A percentile compares a stretch with the other conserved stretches of the same genome.
phyloP scores from a whole-genome alignment of 2,329 filamentous ascomycete genomes.

The Phialophora chinensis region DNA sequence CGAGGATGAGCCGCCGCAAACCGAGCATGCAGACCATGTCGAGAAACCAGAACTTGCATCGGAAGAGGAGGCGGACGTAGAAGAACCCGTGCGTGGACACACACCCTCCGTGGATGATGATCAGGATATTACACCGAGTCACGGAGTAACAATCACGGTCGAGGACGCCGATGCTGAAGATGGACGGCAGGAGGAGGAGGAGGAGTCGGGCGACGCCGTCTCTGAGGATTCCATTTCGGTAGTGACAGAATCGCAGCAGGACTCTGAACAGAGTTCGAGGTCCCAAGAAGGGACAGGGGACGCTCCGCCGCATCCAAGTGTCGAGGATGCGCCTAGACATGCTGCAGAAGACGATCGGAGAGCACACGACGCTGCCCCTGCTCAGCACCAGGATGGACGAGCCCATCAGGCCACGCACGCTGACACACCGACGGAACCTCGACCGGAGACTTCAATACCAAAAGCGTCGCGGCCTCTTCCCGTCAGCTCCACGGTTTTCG shows the following conservation, averaged over 20 bases:
- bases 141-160: conserved; percentile 37
- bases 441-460: conserved; percentile 61
- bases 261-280: conserved; percentile 24
- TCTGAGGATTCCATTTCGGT: conserved; percentile 33
- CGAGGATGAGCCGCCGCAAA: conserved; percentile 30
- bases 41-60: conserved; percentile 19
- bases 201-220: conserved; percentile 33
- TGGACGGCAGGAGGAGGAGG: conserved; percentile 28
- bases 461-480: conserved; percentile 64
- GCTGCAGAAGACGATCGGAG: conserved; percentile 9
- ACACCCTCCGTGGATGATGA: conserved; percentile 38
- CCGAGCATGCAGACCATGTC: conserved; percentile 24
- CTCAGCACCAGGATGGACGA: conserved; percentile 39
- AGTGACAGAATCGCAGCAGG: conserved; percentile 26
- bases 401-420: conserved; percentile 7
- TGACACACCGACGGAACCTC: conserved; percentile 1
- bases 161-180: conserved; percentile 38
- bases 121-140: conserved; percentile 17
- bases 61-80: conserved; percentile 36
- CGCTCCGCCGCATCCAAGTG: conserved; percentile 1
- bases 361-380: conserved; percentile 32
- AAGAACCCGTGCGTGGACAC: conserved; percentile 35
- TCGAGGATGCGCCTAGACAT: conserved; percentile 7
- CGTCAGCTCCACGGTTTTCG: conserved; percentile 94
- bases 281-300: conserved; percentile 27